Conservation (phyloP, 306 rosid genomes). For the Trichosanthes cucumerina region DNA sequence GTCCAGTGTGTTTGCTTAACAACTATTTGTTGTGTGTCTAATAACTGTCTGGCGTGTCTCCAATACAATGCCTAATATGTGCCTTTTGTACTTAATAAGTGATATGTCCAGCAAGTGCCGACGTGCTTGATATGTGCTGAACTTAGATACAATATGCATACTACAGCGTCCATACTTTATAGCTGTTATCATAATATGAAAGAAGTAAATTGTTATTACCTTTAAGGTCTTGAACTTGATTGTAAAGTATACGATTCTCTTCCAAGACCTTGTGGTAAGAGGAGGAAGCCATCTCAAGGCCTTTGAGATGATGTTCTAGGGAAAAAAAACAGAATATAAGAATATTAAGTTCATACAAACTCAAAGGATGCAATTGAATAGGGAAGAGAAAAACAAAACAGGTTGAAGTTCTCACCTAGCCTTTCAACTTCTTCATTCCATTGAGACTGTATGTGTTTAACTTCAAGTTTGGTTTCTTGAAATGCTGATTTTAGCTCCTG, state of each 20-base stretch:
- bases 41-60: neutral
- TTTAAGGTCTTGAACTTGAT: constrained; percentile 95
- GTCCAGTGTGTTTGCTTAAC: neutral
- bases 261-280: constrained; percentile 77
- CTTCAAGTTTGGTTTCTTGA: constrained; percentile 44
- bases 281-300: constrained; percentile 64
- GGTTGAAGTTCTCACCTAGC: constrained; percentile 38
- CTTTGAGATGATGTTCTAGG: constrained; percentile 59
- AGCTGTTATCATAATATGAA: neutral
- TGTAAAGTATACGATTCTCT: constrained; percentile 77
- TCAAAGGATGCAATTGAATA: neutral
- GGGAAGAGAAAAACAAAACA: neutral
- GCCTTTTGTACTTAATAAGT: too few relatives aligned
- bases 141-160: neutral
- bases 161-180: neutral
- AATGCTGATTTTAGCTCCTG: constrained; percentile 57
- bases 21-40: neutral
- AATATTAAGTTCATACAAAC: neutral
- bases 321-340: constrained; percentile 7
- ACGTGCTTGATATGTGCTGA: neutral
- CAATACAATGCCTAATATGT: neutral
- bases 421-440: constrained; percentile 62
- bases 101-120: neutral
- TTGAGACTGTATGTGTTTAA: constrained; percentile 44
- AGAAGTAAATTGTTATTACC: constrained; percentile 28